Evolutionary conservation across 345 rosid species (phyloP).

Genomic region (Aethionema arabicum): DNA sequence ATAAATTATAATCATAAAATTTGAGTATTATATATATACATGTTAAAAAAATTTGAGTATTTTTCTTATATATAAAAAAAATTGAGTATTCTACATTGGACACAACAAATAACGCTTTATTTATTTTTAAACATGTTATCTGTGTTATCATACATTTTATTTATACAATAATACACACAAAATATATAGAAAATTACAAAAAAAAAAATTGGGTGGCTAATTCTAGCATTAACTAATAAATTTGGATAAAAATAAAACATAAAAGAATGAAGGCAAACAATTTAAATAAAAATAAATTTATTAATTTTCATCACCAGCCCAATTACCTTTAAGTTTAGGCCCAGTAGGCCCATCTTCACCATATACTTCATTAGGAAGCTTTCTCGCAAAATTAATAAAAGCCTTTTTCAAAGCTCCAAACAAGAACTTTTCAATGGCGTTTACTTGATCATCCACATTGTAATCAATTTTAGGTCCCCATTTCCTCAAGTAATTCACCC

Average conservation of each 20-base stretch:
- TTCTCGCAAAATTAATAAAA: slow-evolving; percentile 43
- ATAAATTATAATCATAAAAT: background rate
- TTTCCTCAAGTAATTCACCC: slow-evolving; percentile 63
- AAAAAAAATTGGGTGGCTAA: too few relatives aligned
- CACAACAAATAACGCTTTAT: too few relatives aligned
- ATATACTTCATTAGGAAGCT: slow-evolving; percentile 56
- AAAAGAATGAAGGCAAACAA: slow-evolving; percentile 16
- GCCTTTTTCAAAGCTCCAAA: slow-evolving; percentile 49
- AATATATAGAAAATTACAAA: too few relatives aligned
- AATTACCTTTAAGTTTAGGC: slow-evolving; percentile 63
- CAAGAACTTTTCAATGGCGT: slow-evolving; percentile 45
- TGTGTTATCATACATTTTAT: too few relatives aligned
- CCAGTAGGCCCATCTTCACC: slow-evolving; percentile 93
- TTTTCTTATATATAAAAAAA: too few relatives aligned
- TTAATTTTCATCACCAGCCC: slow-evolving; percentile 65
- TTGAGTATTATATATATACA: too few relatives aligned
- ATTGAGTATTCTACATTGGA: too few relatives aligned
- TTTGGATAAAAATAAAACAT: background rate
- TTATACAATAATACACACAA: too few relatives aligned
- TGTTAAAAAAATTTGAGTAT: too few relatives aligned
- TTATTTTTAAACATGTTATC: too few relatives aligned
- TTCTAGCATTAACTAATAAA: too few relatives aligned
- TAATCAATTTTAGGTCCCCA: slow-evolving; percentile 84
- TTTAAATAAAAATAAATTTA: background rate
- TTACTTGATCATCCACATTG: slow-evolving; percentile 42